These are phyloP conservation scores for Boletus speciosus DNA, from an alignment of 768 basidiomycete species.

Conservation along the genomic window DNA sequence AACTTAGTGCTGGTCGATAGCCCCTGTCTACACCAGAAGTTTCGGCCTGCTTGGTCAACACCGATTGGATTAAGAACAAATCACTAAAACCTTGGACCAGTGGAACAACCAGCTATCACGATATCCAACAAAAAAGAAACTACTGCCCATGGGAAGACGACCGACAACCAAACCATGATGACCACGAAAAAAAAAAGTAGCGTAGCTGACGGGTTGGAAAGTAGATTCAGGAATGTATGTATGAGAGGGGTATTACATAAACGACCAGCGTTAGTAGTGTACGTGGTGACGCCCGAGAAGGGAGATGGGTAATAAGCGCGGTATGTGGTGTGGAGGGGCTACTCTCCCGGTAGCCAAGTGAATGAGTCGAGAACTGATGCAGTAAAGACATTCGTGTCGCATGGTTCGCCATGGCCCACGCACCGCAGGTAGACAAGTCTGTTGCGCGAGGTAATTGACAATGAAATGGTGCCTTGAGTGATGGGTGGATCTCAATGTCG, in stretches of 20 bases:
- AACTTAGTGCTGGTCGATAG: neutral
- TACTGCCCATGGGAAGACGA: neutral
- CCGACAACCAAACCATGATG: conserved; percentile 7
- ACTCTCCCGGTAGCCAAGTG: neutral
- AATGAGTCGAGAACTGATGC: neutral
- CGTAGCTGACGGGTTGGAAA: conserved; percentile 7
- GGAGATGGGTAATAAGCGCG: neutral
- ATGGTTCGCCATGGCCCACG: neutral
- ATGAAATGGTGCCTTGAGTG: neutral
- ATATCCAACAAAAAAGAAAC: conserved; percentile 7
- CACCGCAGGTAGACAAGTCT: neutral
- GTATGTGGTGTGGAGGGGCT: neutral
- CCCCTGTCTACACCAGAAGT: neutral
- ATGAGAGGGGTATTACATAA: conserved; percentile 22
- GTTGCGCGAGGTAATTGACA: neutral
- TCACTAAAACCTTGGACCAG: conserved; percentile 2
- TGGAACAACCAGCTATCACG: conserved; percentile 5
- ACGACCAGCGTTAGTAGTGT: conserved; percentile 27
- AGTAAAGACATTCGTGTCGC: neutral
- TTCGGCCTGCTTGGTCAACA: too few relatives aligned
- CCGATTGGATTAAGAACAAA: neutral
- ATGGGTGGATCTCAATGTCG: conserved; percentile 1
- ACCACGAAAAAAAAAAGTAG: neutral
- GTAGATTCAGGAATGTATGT: conserved; percentile 16
- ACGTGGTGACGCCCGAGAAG: conserved; percentile 3